These are phyloP conservation scores for Hansenula sp. DNA, from an alignment of 1,139 yeast genomes.

Conservation along the genomic window DNA sequence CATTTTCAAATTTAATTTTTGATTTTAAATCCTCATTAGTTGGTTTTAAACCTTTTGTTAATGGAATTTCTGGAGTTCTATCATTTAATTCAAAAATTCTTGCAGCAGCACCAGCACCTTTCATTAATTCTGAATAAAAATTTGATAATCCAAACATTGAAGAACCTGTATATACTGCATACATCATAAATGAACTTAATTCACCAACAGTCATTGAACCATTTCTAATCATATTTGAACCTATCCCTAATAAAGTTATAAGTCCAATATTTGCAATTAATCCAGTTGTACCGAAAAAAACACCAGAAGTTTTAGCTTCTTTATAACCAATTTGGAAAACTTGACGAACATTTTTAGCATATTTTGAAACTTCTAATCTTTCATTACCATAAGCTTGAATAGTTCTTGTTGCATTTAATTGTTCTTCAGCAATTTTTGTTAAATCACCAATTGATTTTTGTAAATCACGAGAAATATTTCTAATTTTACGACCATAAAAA, in stretches of 20 bases:
- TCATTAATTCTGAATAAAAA: constrained; percentile 91
- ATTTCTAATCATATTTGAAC: constrained; percentile 69
- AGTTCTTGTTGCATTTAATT: constrained; percentile 77
- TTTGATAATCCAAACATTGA: constrained; percentile 90
- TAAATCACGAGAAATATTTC: constrained; percentile 67
- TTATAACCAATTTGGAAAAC: constrained; percentile 73
- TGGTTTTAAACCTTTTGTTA: constrained; percentile 43
- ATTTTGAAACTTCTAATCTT: constrained; percentile 52
- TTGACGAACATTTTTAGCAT: constrained; percentile 66
- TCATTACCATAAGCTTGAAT: constrained; percentile 92
- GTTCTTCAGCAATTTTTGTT: constrained; percentile 93
- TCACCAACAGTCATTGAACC: constrained; percentile 85
- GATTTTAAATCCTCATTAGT: constrained; percentile 42
- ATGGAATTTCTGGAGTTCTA: constrained; percentile 65
- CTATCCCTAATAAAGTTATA: constrained; percentile 70
- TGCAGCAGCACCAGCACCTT: constrained; percentile 96
- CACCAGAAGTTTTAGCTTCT: constrained; percentile 76
- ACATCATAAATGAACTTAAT: constrained; percentile 89
- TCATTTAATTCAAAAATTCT: constrained; percentile 86
- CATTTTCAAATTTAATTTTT: constrained; percentile 55
- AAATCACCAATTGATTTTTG: constrained; percentile 85
- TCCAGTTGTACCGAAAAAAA: constrained; percentile 78
- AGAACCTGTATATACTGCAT: constrained; percentile 90
- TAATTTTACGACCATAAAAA: constrained; percentile 74
- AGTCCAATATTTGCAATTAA: constrained; percentile 80